These are phyloP conservation scores for Ophiostoma sp. DNA, from an alignment of 2,329 filamentous ascomycete species.

Conservation along the genomic window DNA sequence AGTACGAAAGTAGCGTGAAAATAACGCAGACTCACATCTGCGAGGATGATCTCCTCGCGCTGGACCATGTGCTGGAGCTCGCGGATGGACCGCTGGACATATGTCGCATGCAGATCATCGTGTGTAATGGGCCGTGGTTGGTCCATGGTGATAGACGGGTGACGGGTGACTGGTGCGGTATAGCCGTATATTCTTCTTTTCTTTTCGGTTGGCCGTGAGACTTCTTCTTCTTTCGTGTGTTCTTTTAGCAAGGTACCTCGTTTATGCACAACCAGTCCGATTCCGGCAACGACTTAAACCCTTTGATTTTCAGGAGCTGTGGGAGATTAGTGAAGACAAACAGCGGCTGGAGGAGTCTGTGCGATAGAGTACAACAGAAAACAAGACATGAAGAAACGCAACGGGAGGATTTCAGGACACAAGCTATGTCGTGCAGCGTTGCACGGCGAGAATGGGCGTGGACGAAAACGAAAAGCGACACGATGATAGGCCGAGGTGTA, in stretches of 20 bases:
- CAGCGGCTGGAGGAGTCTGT: not conserved
- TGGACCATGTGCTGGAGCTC: conserved; percentile 57
- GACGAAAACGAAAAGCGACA: not conserved
- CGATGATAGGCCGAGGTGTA: not conserved
- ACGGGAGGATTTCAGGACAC: not conserved
- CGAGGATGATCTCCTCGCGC: conserved; percentile 48
- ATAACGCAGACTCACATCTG: conserved; percentile 36
- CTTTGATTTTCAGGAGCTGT: conserved; percentile 8
- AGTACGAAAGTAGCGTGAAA: not conserved
- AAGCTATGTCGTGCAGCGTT: not conserved
- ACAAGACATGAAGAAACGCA: not conserved
- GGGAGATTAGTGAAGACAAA: not conserved
- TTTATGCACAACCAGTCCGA: too few species aligned
- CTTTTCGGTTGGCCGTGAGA: not conserved
- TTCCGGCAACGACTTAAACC: not conserved
- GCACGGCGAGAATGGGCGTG: not conserved
- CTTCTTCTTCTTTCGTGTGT: not conserved
- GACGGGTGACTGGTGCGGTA: not conserved
- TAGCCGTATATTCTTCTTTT: not conserved
- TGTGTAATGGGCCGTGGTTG: conserved; percentile 31
- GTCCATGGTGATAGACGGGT: conserved; percentile 27
- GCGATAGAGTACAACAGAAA: not conserved
- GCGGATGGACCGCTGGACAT: conserved; percentile 60
- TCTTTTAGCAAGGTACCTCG: not conserved
- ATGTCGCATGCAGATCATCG: conserved; percentile 43